Evolutionary conservation across 306 rosid genomes (phyloP).

Genomic region (Gastrolobium bilobum): DNA sequence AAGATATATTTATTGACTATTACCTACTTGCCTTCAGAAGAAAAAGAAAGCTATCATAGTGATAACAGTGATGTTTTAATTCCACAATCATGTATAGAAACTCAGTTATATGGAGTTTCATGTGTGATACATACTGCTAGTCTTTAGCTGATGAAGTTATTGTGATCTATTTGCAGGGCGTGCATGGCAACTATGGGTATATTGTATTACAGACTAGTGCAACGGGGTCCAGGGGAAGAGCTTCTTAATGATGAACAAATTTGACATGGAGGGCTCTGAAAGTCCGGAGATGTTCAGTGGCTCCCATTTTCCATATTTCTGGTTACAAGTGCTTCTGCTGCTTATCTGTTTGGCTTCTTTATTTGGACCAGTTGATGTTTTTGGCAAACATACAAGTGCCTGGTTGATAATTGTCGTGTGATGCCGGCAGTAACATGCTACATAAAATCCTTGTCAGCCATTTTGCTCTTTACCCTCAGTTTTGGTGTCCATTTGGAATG

Average conservation of each 20-base stretch:
- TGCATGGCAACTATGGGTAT: slow-evolving; percentile 99
- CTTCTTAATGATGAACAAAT: slow-evolving; percentile 65
- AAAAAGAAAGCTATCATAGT: not conserved
- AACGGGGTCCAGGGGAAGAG: slow-evolving; percentile 78
- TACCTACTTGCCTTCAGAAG: not conserved
- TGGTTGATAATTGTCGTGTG: slow-evolving; percentile 58
- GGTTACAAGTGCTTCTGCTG: slow-evolving; percentile 53
- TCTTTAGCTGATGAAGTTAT: slow-evolving; percentile 44
- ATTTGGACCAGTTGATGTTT: slow-evolving; percentile 49
- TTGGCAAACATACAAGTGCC: slow-evolving; percentile 50
- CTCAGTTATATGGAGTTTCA: slow-evolving; percentile 29
- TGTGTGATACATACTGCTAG: slow-evolving; percentile 18
- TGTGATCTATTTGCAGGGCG: slow-evolving; percentile 76
- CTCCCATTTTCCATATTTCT: slow-evolving; percentile 48
- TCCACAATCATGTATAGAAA: not conserved
- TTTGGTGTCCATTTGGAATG: slow-evolving; percentile 55
- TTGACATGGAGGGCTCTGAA: slow-evolving; percentile 47
- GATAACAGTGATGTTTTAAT: slow-evolving; percentile 7
- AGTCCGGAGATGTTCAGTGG: slow-evolving; percentile 46
- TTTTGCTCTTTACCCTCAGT: slow-evolving; percentile 50
- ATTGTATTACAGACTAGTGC: slow-evolving; percentile 96
- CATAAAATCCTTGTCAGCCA: slow-evolving; percentile 50
- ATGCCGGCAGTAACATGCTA: slow-evolving; percentile 50
- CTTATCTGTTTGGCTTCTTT: slow-evolving; percentile 56
- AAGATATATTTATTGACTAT: not conserved